Evolutionary conservation across 78 protist species (phyloP).

Genomic region (Tieghemostelium lacteum): DNA sequence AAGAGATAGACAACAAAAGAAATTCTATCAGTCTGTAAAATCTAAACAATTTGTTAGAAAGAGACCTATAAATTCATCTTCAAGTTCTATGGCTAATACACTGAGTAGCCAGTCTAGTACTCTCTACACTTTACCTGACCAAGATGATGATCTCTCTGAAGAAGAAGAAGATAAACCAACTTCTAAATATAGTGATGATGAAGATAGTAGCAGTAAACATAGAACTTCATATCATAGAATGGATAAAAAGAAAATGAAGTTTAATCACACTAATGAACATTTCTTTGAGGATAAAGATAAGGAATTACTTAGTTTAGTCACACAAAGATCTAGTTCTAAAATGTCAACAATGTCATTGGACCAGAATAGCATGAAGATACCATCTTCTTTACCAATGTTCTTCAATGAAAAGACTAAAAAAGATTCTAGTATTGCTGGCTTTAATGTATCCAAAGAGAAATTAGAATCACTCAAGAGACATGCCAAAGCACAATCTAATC

Average conservation of each 20-base stretch:
- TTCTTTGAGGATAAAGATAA: not conserved
- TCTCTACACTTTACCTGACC: conserved; percentile 16
- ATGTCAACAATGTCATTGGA: not conserved
- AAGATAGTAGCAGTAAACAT: not conserved
- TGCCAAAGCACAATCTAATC: not conserved
- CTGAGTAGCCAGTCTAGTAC: not conserved
- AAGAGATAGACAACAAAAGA: not conserved
- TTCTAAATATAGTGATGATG: not conserved
- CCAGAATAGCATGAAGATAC: conserved; percentile 2
- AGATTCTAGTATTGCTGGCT: not conserved
- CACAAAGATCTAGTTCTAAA: not conserved
- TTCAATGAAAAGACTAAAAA: not conserved
- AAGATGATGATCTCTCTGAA: conserved; percentile 24
- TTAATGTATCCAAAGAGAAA: conserved; percentile 24
- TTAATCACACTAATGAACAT: not conserved
- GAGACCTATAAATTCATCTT: not conserved
- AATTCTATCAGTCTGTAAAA: too few relatives aligned
- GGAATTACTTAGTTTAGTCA: conserved; percentile 1
- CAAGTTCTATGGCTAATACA: conserved; percentile 3
- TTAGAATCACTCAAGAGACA: conserved; percentile 23
- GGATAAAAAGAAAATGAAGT: conserved; percentile 2
- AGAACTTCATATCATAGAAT: too few relatives aligned
- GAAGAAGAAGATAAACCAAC: conserved; percentile 15
- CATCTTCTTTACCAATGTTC: conserved; percentile 23
- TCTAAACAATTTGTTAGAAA: not conserved